Conservation (phyloP, 1,284 basidiomycete genomes). For the Trametes polyzona region DNA sequence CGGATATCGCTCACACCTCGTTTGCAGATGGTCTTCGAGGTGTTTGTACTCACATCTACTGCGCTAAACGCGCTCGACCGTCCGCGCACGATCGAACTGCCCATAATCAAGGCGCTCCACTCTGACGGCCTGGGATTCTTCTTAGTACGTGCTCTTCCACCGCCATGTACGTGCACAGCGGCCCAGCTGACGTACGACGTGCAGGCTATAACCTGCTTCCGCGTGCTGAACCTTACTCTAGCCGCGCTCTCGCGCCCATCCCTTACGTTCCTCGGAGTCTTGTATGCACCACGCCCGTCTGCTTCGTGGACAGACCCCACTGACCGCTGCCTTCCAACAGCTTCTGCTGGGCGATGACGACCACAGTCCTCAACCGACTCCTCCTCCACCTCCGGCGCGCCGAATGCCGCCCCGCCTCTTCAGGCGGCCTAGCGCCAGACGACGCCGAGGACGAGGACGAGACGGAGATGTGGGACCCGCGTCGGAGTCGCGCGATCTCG, state of each 20-base stretch:
- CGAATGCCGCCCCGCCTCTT: constrained; percentile 10
- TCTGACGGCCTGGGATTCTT: constrained; percentile 38
- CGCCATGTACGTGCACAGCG: too few species aligned
- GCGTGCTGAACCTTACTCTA: constrained; percentile 30
- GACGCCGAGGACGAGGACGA: not conserved
- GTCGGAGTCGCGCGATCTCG: constrained; percentile 21
- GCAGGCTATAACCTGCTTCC: constrained; percentile 31
- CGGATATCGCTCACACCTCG: not conserved
- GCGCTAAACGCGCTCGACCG: constrained; percentile 36
- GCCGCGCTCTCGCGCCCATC: constrained; percentile 28
- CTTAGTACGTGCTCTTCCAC: constrained; percentile 21
- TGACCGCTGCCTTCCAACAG: constrained; percentile 13
- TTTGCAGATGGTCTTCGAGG: constrained; percentile 35
- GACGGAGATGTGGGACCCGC: constrained; percentile 12
- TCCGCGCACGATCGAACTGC: constrained; percentile 30
- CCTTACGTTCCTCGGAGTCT: constrained; percentile 31
- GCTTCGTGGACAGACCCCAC: too few species aligned
- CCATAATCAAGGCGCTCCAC: constrained; percentile 32
- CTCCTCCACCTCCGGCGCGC: constrained; percentile 30
- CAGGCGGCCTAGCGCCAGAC: not conserved
- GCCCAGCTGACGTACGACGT: not conserved
- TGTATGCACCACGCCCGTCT: constrained; percentile 21
- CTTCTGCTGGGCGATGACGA: constrained; percentile 34
- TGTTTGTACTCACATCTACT: constrained; percentile 33
- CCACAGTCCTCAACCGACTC: constrained; percentile 28